Evolutionary conservation across 2,329 filamentous ascomycete genomes (phyloP), one percentile per base, ranked within the genome.

Genomic region (Amylocarpus encephaloides): DNA sequence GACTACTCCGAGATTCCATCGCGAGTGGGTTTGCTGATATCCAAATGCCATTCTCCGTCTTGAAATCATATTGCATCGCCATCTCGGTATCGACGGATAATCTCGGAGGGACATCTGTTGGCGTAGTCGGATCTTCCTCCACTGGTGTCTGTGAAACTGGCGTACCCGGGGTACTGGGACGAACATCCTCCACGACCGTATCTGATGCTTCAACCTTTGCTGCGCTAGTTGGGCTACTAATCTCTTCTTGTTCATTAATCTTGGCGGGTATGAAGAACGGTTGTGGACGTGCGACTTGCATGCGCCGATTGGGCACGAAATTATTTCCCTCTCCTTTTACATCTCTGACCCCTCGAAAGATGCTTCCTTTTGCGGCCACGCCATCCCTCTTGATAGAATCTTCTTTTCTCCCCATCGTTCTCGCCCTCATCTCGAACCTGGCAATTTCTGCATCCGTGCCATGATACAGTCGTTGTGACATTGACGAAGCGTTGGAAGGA

Each of bases 281-380:
- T 39, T 59, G 59, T 18, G 51, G 39, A n/a, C 47, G 43, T 34
- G 51, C 48, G 30, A 56, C 51, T 53, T 58, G 56, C 52, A 58
- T 58, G 15, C 52, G 57, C 38, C 48, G 56, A 15, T 43, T 51
- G 19, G 51, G 45, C 16, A 51, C 43, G 18, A 42, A 46, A 15
- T 38, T 38, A 45, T 52, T 30, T 38, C 43, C 18, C 16, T 48
- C 34, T 15, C 40, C 49, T 41, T 52, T 53, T 29, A 53, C 53
- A 26, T 32, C 42, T 46, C 40, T 51, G 18, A 50, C 40, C 16
- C 49, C 51, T 36, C 33, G 41, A 44, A 43, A 45, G 38, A 30
- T 38, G 38, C 30, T 51, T 51, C 38, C 44, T 60, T 64, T 64
- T 59, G 61, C 62, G 63, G 62, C 61, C 63, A 62, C 57, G 61